Percentiles rank a stretch among this genome's conserved stretches.
Evolutionary conservation across 345 rosid genomes (phyloP).

Genomic region (Toxicodendron radicans): DNA sequence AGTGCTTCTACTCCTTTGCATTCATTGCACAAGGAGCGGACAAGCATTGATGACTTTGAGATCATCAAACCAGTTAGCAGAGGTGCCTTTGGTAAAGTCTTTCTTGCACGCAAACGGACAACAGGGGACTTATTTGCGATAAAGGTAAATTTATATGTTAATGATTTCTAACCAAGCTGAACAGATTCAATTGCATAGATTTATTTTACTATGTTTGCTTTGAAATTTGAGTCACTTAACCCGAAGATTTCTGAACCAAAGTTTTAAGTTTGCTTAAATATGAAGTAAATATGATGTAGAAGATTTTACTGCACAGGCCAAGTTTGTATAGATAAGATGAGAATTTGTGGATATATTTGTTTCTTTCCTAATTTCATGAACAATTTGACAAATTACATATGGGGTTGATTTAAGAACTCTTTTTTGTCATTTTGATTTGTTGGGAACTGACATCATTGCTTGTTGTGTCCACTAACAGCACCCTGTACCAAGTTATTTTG

Average conservation of each 20-base stretch:
- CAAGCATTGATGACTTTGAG: conserved; percentile 81
- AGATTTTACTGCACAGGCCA: background rate
- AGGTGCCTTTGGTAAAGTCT: conserved; percentile 88
- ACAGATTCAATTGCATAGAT: too few species aligned
- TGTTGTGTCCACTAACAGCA: background rate
- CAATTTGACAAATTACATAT: too few species aligned
- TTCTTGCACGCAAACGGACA: conserved; percentile 78
- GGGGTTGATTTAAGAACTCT: background rate
- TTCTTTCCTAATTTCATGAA: too few species aligned
- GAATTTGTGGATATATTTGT: background rate
- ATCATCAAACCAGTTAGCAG: conserved; percentile 83
- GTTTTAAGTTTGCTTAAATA: background rate
- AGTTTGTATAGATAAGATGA: background rate
- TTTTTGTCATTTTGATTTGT: background rate
- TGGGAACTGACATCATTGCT: background rate
- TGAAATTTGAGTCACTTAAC: background rate
- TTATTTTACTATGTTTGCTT: background rate
- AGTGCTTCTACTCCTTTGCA: conserved; percentile 49
- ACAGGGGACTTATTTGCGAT: conserved; percentile 90
- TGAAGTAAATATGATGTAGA: background rate
- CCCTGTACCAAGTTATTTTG: background rate
- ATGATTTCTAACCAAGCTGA: background rate
- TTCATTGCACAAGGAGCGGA: conserved; percentile 56
- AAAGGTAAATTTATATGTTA: conserved; percentile 45
- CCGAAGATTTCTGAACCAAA: background rate